Evolutionary conservation across 345 rosid genomes (phyloP).

Genomic region (Hibiscus tridactylites): DNA sequence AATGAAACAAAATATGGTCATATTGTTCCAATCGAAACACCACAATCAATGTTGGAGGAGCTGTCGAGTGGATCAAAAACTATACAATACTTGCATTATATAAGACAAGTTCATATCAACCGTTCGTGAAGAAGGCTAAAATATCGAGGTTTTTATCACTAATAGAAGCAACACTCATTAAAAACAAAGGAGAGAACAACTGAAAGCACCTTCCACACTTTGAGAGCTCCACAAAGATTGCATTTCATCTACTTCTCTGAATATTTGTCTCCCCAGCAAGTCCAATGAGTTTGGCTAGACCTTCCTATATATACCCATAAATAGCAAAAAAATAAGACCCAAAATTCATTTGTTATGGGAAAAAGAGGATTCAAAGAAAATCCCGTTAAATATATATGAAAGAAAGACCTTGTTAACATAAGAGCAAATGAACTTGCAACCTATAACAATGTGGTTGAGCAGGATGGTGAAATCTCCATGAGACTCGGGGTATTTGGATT

Average conservation of each 20-base stretch:
- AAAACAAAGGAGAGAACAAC: constrained; percentile 1
- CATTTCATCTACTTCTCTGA: constrained; percentile 82
- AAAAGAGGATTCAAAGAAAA: neutral
- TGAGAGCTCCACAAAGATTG: constrained; percentile 66
- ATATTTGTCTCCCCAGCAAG: constrained; percentile 97
- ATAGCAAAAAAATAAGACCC: neutral
- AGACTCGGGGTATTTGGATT: too few species aligned
- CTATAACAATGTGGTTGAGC: constrained; percentile 50
- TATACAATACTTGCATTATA: constrained; percentile 63
- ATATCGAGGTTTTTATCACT: too few species aligned
- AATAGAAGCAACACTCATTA: neutral
- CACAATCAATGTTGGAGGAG: constrained; percentile 95
- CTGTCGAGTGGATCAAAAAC: constrained; percentile 98
- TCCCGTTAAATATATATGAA: neutral
- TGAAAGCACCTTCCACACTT: constrained; percentile 67
- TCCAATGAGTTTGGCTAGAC: constrained; percentile 88
- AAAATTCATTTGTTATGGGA: neutral
- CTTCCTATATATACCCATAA: constrained; percentile 59
- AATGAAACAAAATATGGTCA: neutral
- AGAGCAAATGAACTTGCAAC: constrained; percentile 98
- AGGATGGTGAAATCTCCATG: too few species aligned
- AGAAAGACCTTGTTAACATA: constrained; percentile 71
- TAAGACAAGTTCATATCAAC: neutral
- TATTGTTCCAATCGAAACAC: constrained; percentile 96
- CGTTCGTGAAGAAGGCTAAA: too few species aligned